Percentiles rank a stretch among this genome's conserved stretches.
These are phyloP conservation scores for Paramecium octaurelia DNA, from an alignment of 73 alveolate genomes.

Conservation along the genomic window DNA sequence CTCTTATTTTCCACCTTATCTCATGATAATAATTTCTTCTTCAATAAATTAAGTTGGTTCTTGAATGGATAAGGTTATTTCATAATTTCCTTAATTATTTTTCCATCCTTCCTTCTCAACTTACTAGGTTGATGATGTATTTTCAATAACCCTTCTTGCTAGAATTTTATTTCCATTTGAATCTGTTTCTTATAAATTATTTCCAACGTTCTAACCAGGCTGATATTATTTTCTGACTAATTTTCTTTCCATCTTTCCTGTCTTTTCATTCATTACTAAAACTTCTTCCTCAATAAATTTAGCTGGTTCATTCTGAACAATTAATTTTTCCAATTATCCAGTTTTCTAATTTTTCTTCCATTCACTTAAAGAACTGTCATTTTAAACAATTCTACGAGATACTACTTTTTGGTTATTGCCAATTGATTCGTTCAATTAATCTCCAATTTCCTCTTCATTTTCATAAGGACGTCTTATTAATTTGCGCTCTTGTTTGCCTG, in stretches of 20 bases:
- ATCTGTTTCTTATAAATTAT: background rate
- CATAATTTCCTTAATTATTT: background rate
- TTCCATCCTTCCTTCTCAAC: background rate
- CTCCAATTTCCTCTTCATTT: background rate
- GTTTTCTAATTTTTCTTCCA: background rate
- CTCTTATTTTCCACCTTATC: background rate
- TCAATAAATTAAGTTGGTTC: background rate
- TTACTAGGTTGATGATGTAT: background rate
- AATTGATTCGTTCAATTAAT: background rate
- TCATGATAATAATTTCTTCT: background rate
- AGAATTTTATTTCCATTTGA: background rate
- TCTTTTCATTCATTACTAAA: background rate
- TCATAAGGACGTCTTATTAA: background rate
- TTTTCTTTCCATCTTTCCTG: background rate
- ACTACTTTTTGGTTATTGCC: background rate
- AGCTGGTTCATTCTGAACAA: background rate
- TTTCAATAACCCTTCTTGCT: background rate
- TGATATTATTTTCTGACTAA: background rate
- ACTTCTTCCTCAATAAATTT: background rate
- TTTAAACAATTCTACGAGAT: background rate
- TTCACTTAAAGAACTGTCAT: background rate
- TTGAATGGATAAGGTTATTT: background rate
- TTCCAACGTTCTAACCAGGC: background rate
- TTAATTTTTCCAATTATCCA: background rate
- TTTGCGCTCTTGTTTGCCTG: background rate